phyloP scores from a whole-genome alignment of 176 grass and related monocot genomes.

The Zea mays region DNA sequence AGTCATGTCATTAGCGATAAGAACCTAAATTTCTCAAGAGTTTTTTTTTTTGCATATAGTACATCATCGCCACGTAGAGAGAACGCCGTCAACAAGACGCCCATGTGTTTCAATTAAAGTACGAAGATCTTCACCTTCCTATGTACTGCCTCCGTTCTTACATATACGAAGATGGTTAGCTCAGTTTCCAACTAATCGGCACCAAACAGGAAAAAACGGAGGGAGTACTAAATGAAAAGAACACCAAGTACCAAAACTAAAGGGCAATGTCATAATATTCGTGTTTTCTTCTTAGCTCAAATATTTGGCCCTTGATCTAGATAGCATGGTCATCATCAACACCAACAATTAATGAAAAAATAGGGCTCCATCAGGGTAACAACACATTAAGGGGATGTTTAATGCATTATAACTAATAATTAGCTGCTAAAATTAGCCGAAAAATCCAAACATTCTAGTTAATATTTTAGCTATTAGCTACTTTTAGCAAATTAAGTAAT shows the following conservation, averaged over 20 bases:
- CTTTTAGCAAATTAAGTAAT: no score
- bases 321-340: neutral
- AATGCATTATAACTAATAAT: no score
- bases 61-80: neutral
- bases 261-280: neutral
- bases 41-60: neutral
- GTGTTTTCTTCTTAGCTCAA: neutral
- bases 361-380: neutral
- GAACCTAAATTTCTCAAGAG: neutral
- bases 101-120: neutral
- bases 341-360: neutral
- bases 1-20: neutral
- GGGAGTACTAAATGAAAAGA: neutral
- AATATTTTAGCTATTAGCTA: no score
- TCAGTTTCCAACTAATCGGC: neutral
- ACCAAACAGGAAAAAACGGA: neutral
- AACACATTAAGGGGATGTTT: no score
- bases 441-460: no score
- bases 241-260: neutral
- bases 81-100: neutral
- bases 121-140: neutral
- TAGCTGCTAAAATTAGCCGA: neutral
- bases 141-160: neutral
- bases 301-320: neutral
- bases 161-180: neutral